These are phyloP conservation scores for Lignosus rhinocerotis DNA, from an alignment of 1,284 basidiomycete species.

Conservation along the genomic window DNA sequence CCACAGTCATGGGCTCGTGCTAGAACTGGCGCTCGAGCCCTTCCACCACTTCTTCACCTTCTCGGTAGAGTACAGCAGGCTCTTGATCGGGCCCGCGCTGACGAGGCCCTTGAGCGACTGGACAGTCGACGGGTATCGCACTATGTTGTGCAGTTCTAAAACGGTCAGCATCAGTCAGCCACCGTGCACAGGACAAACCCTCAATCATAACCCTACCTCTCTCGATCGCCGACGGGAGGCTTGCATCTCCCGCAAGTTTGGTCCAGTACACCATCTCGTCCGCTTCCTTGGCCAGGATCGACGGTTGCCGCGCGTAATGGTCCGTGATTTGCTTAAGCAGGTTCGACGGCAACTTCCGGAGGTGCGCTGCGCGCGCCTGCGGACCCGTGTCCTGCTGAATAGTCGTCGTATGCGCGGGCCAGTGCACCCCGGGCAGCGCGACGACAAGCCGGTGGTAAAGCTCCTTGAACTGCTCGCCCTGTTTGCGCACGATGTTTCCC, in stretches of 20 bases:
- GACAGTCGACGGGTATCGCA: conserved; percentile 79
- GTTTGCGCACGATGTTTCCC: conserved; percentile 86
- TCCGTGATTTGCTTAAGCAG: conserved; percentile 59
- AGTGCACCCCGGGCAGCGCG: conserved; percentile 77
- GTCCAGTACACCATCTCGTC: conserved; percentile 81
- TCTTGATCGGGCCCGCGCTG: conserved; percentile 82
- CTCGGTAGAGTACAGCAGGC: conserved; percentile 69
- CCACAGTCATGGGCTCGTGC: conserved; percentile 11
- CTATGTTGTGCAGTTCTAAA: conserved; percentile 76
- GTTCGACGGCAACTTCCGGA: conserved; percentile 74
- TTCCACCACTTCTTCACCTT: conserved; percentile 87
- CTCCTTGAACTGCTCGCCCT: conserved; percentile 82
- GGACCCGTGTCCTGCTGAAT: conserved; percentile 74
- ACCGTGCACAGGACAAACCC: background rate
- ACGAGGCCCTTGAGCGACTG: conserved; percentile 87
- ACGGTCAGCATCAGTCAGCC: conserved; percentile 5
- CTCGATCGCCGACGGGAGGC: conserved; percentile 55
- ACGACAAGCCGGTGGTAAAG: conserved; percentile 82
- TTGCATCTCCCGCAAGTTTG: conserved; percentile 64
- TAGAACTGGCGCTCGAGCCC: conserved; percentile 32
- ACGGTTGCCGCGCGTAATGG: conserved; percentile 44
- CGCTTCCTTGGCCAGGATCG: conserved; percentile 37
- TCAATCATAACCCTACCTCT: conserved; percentile 45
- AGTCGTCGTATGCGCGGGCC: conserved; percentile 48
- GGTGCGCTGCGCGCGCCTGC: conserved; percentile 67